Evolutionary conservation across 1,284 basidiomycete genomes (phyloP), one percentile per base, ranked within the genome.

Genomic region (Lentinula novae-zelandiae): DNA sequence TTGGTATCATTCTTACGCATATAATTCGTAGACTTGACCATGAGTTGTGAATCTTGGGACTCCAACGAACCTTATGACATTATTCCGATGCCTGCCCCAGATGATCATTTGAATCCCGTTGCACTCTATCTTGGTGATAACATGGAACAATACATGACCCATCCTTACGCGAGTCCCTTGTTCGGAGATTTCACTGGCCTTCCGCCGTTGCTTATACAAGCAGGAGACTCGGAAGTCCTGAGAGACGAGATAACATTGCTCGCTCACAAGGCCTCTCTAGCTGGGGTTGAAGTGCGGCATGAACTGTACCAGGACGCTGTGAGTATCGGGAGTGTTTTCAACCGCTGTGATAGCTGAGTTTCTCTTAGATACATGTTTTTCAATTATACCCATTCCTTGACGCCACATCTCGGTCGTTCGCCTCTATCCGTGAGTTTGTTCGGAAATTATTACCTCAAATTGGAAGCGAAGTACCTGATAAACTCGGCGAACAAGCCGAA

Each of bases 11-110:
- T 20, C 40, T 33, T 17, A 44, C 15, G 6, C 31, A 10, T 44
- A 39, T 33, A 3, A 20, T 40, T 55, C n/a, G n/a, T 63, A 92
- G 93, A 96, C 75, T 76, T 98, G 62, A 97, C 94, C 0, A 90
- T 96, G 85, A 96, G 94, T 64, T 98, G 96, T 73, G 93, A 96
- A 64, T 96, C 93, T 39, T 98, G 96, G 96, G 95, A 98, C 57
- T 92, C 92, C 58, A 98, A 98, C 72, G 87, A 91, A 15, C 79
- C 79, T 17, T 92, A 82, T 69, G 93, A 95, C 71, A 86, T 95
- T 39, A 86, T 95, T 0, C 91, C 93, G 0, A 80, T 82, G 57
- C 84, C 92, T 55, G 70, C 82, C 52, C 84, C 86, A 44, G 90
- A 87, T 58, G 93, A 95, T 67, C 95, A 96, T 69, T 83, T 98